Conservation (phyloP, 148 eudicot genomes). For the Arbutus unedo region DNA sequence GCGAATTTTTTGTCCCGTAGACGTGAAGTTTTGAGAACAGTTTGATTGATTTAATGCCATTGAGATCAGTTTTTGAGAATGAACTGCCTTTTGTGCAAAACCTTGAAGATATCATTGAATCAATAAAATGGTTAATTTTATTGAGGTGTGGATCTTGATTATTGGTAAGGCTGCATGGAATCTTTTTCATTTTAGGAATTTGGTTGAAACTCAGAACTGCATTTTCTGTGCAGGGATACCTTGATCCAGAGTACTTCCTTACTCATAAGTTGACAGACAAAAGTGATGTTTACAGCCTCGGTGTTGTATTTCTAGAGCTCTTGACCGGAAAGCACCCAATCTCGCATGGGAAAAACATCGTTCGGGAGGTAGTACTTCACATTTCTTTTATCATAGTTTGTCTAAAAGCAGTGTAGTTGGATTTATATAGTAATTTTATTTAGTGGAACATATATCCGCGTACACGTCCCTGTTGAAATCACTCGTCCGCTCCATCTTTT, state of each 20-base stretch:
- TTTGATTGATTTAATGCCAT: neutral
- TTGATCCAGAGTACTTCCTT: conserved; percentile 83
- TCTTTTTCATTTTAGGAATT: neutral
- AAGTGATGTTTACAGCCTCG: conserved; percentile 86
- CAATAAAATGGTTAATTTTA: neutral
- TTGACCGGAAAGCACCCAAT: conserved; percentile 74
- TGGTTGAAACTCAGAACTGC: neutral
- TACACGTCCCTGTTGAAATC: neutral
- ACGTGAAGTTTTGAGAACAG: neutral
- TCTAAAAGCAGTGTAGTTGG: neutral
- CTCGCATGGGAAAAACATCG: conserved; percentile 70
- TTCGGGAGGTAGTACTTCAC: conserved; percentile 61
- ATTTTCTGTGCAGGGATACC: conserved; percentile 62
- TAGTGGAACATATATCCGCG: neutral
- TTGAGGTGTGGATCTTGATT: neutral
- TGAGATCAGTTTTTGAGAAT: neutral
- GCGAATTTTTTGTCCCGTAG: neutral
- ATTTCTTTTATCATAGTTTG: neutral
- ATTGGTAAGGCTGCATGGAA: neutral
- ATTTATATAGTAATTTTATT: neutral
- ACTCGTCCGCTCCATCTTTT: neutral
- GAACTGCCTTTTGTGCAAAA: neutral
- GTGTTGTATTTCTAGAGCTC: conserved; percentile 79
- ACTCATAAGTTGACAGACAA: conserved; percentile 81
- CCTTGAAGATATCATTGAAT: neutral